phyloP scores from a whole-genome alignment of 768 basidiomycete species.

The Cubamyces lactineus region DNA sequence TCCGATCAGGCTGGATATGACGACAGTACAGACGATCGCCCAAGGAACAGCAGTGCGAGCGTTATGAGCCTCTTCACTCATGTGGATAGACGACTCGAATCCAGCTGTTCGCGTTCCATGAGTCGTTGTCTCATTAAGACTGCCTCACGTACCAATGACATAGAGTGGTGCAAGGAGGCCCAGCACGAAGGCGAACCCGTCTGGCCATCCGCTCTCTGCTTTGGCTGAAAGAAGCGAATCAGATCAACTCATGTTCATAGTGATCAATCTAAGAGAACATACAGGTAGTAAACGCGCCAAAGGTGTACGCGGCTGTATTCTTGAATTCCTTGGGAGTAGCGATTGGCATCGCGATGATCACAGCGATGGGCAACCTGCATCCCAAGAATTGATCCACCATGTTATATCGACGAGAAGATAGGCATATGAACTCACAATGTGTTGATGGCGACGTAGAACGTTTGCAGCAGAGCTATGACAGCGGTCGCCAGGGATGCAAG shows the following conservation, averaged over 20 bases:
- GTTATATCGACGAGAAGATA: background rate
- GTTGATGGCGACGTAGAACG: conserved; percentile 40
- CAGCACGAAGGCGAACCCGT: conserved; percentile 53
- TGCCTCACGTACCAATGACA: conserved; percentile 31
- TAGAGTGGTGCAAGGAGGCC: conserved; percentile 55
- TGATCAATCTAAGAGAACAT: conserved; percentile 15
- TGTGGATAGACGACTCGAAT: conserved; percentile 58
- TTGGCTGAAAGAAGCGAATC: background rate
- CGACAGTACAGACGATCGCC: conserved; percentile 57
- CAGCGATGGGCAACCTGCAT: conserved; percentile 33
- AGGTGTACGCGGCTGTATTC: conserved; percentile 63
- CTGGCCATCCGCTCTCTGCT: conserved; percentile 51
- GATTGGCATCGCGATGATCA: conserved; percentile 57
- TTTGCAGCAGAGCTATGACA: conserved; percentile 40
- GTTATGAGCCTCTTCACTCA: conserved; percentile 65
- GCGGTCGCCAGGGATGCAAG: conserved; percentile 39
- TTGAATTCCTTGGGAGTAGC: conserved; percentile 61
- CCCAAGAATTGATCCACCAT: background rate
- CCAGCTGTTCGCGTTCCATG: conserved; percentile 6
- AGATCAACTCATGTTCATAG: background rate
- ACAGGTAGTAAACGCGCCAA: conserved; percentile 67
- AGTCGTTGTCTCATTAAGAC: too few relatives aligned
- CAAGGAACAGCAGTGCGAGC: conserved; percentile 63
- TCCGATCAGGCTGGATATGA: conserved; percentile 53
- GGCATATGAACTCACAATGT: conserved; percentile 33